Evolutionary conservation across 2,329 filamentous ascomycete species (phyloP).

Genomic region (Penicillium sp.): DNA sequence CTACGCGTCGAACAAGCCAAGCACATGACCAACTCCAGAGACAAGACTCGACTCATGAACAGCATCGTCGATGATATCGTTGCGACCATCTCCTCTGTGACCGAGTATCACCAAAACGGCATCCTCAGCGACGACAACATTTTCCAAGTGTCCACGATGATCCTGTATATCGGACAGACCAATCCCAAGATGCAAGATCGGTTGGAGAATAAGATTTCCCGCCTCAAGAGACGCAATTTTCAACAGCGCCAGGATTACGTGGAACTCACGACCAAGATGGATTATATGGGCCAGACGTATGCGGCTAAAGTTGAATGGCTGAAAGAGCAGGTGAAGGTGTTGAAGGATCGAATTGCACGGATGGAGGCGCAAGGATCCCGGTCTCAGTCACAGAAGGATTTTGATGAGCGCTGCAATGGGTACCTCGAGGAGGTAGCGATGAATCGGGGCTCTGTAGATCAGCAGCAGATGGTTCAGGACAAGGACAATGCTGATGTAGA

Average conservation of each 20-base stretch:
- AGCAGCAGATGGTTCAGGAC: neutral
- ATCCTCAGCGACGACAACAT: constrained; percentile 31
- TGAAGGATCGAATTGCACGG: neutral
- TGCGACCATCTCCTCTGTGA: constrained; percentile 34
- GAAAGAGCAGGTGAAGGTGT: constrained; percentile 3
- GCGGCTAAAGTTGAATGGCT: constrained; percentile 16
- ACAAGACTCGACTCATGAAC: constrained; percentile 31
- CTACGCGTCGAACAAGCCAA: constrained; percentile 26
- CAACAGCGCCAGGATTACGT: constrained; percentile 29
- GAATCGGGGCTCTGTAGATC: too few species aligned
- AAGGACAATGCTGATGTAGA: neutral
- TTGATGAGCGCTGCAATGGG: neutral
- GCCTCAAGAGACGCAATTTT: constrained; percentile 25
- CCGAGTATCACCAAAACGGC: constrained; percentile 31
- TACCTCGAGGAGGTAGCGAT: neutral
- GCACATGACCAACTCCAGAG: constrained; percentile 13
- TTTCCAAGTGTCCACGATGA: constrained; percentile 27
- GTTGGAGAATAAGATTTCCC: constrained; percentile 26
- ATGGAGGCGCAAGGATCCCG: constrained; percentile 5
- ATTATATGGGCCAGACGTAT: constrained; percentile 23
- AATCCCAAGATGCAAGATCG: constrained; percentile 21
- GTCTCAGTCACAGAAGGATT: neutral
- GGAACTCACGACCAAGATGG: constrained; percentile 22
- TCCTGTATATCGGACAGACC: constrained; percentile 1
- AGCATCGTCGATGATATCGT: constrained; percentile 39